These are phyloP conservation scores for Circinella umbellata DNA, from an alignment of 371 early-diverging fungal species.

Conservation along the genomic window DNA sequence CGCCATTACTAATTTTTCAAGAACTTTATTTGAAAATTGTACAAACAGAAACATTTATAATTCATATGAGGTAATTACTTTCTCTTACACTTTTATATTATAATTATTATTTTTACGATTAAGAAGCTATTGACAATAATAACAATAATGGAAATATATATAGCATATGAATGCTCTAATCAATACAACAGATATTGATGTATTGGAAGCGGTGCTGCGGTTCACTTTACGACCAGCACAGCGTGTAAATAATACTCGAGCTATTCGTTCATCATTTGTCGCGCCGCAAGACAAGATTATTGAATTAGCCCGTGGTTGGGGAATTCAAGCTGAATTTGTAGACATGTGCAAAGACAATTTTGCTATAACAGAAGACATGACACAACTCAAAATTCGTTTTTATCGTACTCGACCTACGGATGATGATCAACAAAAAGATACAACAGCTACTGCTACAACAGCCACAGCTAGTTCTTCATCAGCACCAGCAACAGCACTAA, in stretches of 20 bases:
- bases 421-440: slow-evolving; percentile 9
- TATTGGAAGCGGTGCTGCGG: slow-evolving; percentile 73
- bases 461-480: not conserved
- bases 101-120: too few species aligned
- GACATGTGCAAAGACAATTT: slow-evolving; percentile 46
- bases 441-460: slow-evolving; percentile 14
- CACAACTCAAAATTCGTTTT: slow-evolving; percentile 62
- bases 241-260: slow-evolving; percentile 74
- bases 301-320: slow-evolving; percentile 68
- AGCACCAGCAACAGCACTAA: not conserved
- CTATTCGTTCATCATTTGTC: slow-evolving; percentile 66
- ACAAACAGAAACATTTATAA: slow-evolving; percentile 93
- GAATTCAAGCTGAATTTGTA: slow-evolving; percentile 51
- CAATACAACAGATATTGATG: slow-evolving; percentile 73
- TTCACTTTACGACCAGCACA: slow-evolving; percentile 86
- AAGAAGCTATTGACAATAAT: not conserved
- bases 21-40: slow-evolving; percentile 89
- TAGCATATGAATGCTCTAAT: slow-evolving; percentile 78
- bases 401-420: slow-evolving; percentile 51
- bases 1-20: slow-evolving; percentile 77
- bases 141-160: not conserved
- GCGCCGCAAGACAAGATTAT: slow-evolving; percentile 68
- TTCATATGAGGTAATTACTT: slow-evolving; percentile 81
- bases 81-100: too few species aligned
- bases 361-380: slow-evolving; percentile 55